Conservation (phyloP, 768 basidiomycete species). For the Mycena maculata region DNA sequence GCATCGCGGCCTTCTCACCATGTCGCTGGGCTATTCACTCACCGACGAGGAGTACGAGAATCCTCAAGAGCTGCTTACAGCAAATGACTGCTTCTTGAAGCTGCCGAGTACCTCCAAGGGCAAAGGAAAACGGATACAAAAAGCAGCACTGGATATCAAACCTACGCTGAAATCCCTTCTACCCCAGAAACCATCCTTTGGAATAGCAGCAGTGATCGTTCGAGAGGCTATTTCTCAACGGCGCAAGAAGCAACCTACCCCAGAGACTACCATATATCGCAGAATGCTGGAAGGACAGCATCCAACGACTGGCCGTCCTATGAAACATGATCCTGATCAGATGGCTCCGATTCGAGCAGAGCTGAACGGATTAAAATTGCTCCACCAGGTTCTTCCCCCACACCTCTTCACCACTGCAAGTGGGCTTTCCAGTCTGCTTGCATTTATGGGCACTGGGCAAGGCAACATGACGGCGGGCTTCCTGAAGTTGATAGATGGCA, state of each 20-base stretch:
- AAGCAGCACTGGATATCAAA: not conserved
- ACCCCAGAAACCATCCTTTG: not conserved
- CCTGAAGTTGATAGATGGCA: not conserved
- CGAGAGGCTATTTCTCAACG: constrained; percentile 13
- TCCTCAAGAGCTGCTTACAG: not conserved
- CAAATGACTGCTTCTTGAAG: not conserved
- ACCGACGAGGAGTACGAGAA: constrained; percentile 13
- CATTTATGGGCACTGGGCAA: constrained; percentile 20
- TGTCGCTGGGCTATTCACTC: not conserved
- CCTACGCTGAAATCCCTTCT: not conserved
- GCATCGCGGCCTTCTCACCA: constrained; percentile 5
- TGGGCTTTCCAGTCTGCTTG: constrained; percentile 12
- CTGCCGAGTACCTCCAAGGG: not conserved
- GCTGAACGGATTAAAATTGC: not conserved
- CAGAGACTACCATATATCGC: not conserved
- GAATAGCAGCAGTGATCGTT: constrained; percentile 4
- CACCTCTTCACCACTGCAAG: not conserved
- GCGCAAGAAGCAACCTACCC: not conserved
- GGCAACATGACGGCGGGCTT: not conserved
- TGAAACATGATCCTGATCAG: constrained; percentile 4
- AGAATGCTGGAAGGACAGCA: constrained; percentile 1
- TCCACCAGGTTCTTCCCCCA: not conserved
- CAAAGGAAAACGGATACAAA: not conserved
- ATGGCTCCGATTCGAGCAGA: constrained; percentile 20
- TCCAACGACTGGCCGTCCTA: not conserved